A percentile compares a stretch with the other conserved stretches of the same genome.
phyloP scores from a whole-genome alignment of 805 yeast species.

The Candida loeiensis region DNA sequence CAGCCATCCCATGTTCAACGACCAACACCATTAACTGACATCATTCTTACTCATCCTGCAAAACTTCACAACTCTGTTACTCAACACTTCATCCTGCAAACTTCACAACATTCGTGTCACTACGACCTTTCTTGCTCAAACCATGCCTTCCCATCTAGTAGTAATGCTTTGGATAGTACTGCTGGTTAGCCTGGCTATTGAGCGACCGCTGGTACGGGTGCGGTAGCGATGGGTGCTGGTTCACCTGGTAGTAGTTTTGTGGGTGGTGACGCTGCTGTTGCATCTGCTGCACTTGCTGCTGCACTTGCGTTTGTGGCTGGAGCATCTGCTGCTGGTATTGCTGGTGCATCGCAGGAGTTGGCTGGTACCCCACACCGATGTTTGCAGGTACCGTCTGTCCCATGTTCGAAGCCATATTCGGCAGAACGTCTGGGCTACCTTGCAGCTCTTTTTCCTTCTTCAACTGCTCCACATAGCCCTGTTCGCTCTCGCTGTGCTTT shows the following conservation, averaged over 20 bases:
- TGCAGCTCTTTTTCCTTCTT: constrained; percentile 10
- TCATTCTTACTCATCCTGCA: too few species aligned
- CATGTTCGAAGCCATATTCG: constrained; percentile 2
- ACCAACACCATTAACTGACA: too few species aligned
- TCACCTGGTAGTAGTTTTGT: constrained; percentile 9
- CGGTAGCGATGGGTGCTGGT: constrained; percentile 10
- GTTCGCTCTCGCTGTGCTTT: constrained; percentile 11
- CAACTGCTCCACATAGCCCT: constrained; percentile 12
- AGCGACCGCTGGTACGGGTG: constrained; percentile 11
- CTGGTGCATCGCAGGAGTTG: constrained; percentile 4
- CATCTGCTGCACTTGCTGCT: constrained; percentile 7
- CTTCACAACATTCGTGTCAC: too few species aligned
- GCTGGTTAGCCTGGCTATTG: constrained; percentile 2
- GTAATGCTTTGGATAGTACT: constrained; percentile 13
- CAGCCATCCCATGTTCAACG: too few species aligned
- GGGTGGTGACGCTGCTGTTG: constrained; percentile 9
- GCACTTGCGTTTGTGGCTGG: constrained; percentile 5
- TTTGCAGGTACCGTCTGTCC: constrained; percentile 3
- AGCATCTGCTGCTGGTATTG: constrained; percentile 7
- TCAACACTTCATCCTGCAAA: too few species aligned
- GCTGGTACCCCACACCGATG: constrained; percentile 1
- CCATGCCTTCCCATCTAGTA: constrained; percentile 4
- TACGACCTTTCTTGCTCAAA: neutral
- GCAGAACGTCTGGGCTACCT: neutral
- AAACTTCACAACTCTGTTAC: too few species aligned